Evolutionary conservation across 768 basidiomycete genomes (phyloP), one percentile per base, ranked within the genome.

Genomic region (Mycena epipterygia): DNA sequence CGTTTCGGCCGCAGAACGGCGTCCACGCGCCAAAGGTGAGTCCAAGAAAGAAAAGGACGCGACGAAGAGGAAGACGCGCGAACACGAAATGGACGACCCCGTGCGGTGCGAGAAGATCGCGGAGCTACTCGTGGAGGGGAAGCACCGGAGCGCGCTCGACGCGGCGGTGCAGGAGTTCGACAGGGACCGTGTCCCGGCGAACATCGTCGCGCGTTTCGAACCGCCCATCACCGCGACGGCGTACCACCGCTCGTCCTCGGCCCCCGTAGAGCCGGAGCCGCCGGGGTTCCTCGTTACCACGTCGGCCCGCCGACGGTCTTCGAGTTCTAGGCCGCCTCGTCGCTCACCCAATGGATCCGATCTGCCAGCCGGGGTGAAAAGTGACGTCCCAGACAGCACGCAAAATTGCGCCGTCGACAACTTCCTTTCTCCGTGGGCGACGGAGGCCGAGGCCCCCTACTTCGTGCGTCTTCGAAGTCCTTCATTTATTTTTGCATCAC

Each of bases 21-120:
- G 39, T 32, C 23, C 17, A 2, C 4, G n/a, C n/a, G n/a, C n/a
- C n/a, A n/a, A n/a, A n/a, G n/a, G n/a, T n/a, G n/a, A n/a, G n/a
- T n/a, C n/a, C n/a, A n/a, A n/a, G n/a, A n/a, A n/a, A n/a, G 49
- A 27, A 13, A 51, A 51, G 49, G 49, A 51, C 49, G n/a, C 46
- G 25, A 9, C 73, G 84, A 82, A 23, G 73, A 84, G 88, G 56
- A 88, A 87, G 74, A 84, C 88, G 57, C 80, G 89, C 64, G 90
- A 91, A 77, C 86, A 88, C 6, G 89, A 7, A 7, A 19, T 42
- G 9, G 89, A 89, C 79, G 90, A 91, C 60, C 78, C 79, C 79
- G 85, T 81, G 74, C 85, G 91, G n/a, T 91, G 90, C 76, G 85
- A 87, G 49, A 90, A 89, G 82, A 91, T 92, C 35, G 91, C 91